Evolutionary conservation across 306 rosid species (phyloP).

Genomic region (Quillaja saponaria): DNA sequence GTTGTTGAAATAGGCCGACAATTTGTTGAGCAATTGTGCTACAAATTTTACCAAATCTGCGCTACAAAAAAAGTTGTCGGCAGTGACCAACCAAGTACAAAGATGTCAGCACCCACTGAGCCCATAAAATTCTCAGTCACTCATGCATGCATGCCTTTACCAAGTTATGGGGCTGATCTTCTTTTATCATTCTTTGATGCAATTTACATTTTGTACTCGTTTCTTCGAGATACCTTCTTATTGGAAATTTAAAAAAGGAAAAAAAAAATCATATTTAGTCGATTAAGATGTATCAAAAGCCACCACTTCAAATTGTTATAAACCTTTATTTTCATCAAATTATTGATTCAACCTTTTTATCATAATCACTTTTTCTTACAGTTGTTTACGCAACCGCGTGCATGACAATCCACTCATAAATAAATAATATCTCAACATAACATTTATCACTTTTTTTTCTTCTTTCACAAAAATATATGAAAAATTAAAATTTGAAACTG

Average conservation of each 20-base stretch:
- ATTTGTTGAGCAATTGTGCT: slow-evolving; percentile 12
- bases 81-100: slow-evolving; percentile 19
- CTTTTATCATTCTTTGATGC: slow-evolving; percentile 31
- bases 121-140: not conserved
- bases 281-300: slow-evolving; percentile 20
- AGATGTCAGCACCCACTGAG: not conserved
- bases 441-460: too few relatives aligned
- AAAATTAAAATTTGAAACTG: too few relatives aligned
- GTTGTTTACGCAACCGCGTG: too few relatives aligned
- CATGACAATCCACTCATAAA: too few relatives aligned
- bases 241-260: slow-evolving; percentile 15
- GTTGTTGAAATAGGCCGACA: slow-evolving; percentile 18
- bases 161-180: slow-evolving; percentile 32
- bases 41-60: not conserved
- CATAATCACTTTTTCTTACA: too few relatives aligned
- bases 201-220: slow-evolving; percentile 25
- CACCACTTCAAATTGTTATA: not conserved
- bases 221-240: slow-evolving; percentile 19
- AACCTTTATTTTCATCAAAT: too few relatives aligned
- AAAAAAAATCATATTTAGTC: not conserved
- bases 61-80: slow-evolving; percentile 30
- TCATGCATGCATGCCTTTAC: slow-evolving; percentile 2
- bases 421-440: too few relatives aligned
- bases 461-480: too few relatives aligned
- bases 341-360: too few relatives aligned